A percentile compares a stretch with the other conserved stretches of the same genome.
phyloP scores from a whole-genome alignment of 2,329 filamentous ascomycete species.

The Clarireedia hainanense region DNA sequence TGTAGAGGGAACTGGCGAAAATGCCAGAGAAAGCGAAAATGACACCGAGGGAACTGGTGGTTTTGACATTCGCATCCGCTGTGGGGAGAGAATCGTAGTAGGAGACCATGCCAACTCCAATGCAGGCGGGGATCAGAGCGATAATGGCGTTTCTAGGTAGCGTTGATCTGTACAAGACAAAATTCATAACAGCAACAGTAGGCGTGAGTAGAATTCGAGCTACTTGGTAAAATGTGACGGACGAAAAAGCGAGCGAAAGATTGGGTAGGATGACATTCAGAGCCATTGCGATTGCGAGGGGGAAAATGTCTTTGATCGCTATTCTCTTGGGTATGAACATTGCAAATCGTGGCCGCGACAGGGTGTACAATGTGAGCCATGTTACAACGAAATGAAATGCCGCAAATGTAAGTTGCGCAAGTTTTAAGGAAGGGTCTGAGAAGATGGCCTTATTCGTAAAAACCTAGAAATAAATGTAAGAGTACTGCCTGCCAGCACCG shows the following conservation, averaged over 20 bases:
- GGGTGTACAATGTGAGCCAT: constrained; percentile 51
- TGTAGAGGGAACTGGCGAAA: constrained; percentile 59
- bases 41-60: constrained; percentile 51
- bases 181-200: constrained; percentile 57
- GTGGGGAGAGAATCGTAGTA: constrained; percentile 57
- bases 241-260: constrained; percentile 58
- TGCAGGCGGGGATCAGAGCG: constrained; percentile 52
- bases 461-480: constrained; percentile 28
- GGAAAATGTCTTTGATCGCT: constrained; percentile 48
- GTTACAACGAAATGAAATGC: constrained; percentile 63
- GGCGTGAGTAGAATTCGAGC: constrained; percentile 61
- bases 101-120: constrained; percentile 57
- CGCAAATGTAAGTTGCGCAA: constrained; percentile 58
- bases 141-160: constrained; percentile 44
- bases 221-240: constrained; percentile 63
- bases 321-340: constrained; percentile 52
- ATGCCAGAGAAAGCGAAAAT: constrained; percentile 57
- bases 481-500: too few relatives aligned
- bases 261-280: constrained; percentile 64
- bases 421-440: constrained; percentile 51
- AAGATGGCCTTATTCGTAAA: constrained; percentile 67
- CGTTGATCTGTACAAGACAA: constrained; percentile 47
- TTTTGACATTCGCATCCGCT: constrained; percentile 41
- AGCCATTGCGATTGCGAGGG: constrained; percentile 59
- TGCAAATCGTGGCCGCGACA: constrained; percentile 49